Base-by-base conservation (phyloP, 768 basidiomycete genomes). In the Kwoniella pini region DNA sequence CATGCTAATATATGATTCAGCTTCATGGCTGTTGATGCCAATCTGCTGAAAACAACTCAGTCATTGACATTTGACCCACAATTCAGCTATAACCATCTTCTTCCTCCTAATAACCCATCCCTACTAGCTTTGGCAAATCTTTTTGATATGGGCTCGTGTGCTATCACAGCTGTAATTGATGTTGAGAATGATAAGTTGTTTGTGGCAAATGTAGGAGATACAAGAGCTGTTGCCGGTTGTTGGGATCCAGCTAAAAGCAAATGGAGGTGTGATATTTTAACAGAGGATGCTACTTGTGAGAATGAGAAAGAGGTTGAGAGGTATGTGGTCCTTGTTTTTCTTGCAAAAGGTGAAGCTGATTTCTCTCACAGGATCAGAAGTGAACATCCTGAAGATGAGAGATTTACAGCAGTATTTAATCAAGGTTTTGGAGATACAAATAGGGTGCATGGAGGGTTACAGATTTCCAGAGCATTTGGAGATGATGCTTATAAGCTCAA, bases 281-380 rank as follows among this genome's bases (percentile, higher is more conserved):
- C 85, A 33, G 90, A 95, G 77, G 95, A 97, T 71, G 91, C 95
- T 80, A 95, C 91, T 0, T 93, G 91, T 43, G 84, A 90, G 63
- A 96, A 91, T 76, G 85, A 84, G n/a, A 86, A 85, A 48, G 95
- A 98, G 79, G 80, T 87, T 30, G 83, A 83, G 77, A 84, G 91
- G 92, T 91, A 66, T 44, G 81, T 68, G 11, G 5, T 13, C n/a
- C 13, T 26, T 7, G 17, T n/a, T 36, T 3, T 24, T 52, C 11
- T n/a, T n/a, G n/a, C n/a, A n/a, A n/a, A n/a, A n/a, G 12, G 6
- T 13, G 9, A 28, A 46, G 13, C 12, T 28, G 4, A 43, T 24
- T 46, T 21, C 10, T 7, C 33, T 7, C 33, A 36, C 31, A 68
- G 70, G 31, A 30, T 68, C 13, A 38, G 55, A 30, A 48, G 53